Percentiles rank a stretch among this genome's conserved stretches.
Evolutionary conservation across 148 eudicot genomes (phyloP).

Genomic region (Chenopodium berlandieri): DNA sequence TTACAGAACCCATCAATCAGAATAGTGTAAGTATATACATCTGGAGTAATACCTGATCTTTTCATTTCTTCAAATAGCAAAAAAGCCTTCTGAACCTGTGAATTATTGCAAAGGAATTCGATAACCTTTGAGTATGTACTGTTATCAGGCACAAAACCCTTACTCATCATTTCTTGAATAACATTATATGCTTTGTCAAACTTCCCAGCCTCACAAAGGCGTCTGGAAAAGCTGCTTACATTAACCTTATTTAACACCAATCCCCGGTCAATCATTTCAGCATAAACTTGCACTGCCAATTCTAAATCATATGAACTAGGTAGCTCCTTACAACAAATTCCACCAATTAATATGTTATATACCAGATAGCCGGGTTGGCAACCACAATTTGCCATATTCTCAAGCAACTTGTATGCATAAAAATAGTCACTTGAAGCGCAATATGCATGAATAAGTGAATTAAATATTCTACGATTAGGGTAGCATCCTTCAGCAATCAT

Average conservation of each 20-base stretch:
- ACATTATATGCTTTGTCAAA: slow-evolving; percentile 70
- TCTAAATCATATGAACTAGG: slow-evolving; percentile 50
- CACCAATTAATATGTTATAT: slow-evolving; percentile 88
- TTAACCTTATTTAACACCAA: slow-evolving; percentile 73
- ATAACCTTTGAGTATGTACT: slow-evolving; percentile 82
- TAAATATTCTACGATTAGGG: slow-evolving; percentile 66
- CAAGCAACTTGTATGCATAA: slow-evolving; percentile 87
- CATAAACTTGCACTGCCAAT: slow-evolving; percentile 73
- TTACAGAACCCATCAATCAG: slow-evolving; percentile 88
- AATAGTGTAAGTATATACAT: slow-evolving; percentile 86
- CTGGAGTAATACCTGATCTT: slow-evolving; percentile 61
- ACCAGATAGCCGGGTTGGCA: slow-evolving; percentile 74
- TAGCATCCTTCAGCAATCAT: slow-evolving; percentile 97
- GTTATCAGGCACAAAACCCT: slow-evolving; percentile 84
- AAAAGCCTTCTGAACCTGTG: slow-evolving; percentile 75
- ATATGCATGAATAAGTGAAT: slow-evolving; percentile 74
- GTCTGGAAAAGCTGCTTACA: slow-evolving; percentile 60
- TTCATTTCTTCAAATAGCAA: slow-evolving; percentile 82
- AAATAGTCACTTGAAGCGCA: slow-evolving; percentile 63
- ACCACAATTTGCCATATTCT: slow-evolving; percentile 66
- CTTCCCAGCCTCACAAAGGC: slow-evolving; percentile 82
- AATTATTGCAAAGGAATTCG: slow-evolving; percentile 65
- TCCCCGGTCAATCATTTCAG: slow-evolving; percentile 67
- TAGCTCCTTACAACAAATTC: slow-evolving; percentile 67
- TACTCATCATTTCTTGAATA: slow-evolving; percentile 70